Conservation (phyloP, 208 protist species). For the Leishmania braziliensis region DNA sequence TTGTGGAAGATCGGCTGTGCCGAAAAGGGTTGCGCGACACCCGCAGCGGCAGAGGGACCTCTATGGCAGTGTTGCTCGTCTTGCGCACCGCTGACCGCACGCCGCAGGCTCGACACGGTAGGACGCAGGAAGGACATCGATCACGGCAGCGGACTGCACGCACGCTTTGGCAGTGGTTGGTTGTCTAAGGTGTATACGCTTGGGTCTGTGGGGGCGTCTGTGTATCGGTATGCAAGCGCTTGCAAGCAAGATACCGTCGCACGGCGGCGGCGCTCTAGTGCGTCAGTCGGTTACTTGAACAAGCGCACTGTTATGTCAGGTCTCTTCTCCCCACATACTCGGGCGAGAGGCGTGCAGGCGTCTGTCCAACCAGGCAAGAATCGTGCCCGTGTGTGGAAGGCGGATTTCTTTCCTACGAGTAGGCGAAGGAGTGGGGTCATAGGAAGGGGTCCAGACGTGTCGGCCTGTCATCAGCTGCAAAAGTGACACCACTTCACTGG, state of each 20-base stretch:
- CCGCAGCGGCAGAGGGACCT: not conserved
- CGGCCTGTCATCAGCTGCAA: not conserved
- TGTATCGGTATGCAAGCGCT: not conserved
- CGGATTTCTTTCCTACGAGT: not conserved
- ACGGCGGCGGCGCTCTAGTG: not conserved
- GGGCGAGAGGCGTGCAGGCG: not conserved
- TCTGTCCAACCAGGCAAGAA: not conserved
- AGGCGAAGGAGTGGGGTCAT: not conserved
- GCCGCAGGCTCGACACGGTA: slow-evolving; percentile 44
- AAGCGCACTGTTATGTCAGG: too few relatives aligned
- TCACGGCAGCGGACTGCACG: not conserved
- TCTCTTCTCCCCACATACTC: not conserved
- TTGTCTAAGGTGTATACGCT: slow-evolving; percentile 1
- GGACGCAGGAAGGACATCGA: slow-evolving; percentile 49
- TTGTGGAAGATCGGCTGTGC: not conserved
- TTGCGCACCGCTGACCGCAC: slow-evolving; percentile 19
- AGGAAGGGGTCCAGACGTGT: not conserved
- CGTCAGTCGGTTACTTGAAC: not conserved
- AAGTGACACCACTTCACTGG: not conserved
- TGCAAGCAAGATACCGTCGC: not conserved
- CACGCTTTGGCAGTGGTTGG: not conserved
- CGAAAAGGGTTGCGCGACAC: not conserved
- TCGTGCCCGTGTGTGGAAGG: not conserved
- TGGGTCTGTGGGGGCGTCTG: not conserved
- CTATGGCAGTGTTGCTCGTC: slow-evolving; percentile 15